A percentile compares a stretch with the other conserved stretches of the same genome.
These are phyloP conservation scores for Globisporangium camurandrum DNA, from an alignment of 352 stramenopile species.

Conservation along the genomic window DNA sequence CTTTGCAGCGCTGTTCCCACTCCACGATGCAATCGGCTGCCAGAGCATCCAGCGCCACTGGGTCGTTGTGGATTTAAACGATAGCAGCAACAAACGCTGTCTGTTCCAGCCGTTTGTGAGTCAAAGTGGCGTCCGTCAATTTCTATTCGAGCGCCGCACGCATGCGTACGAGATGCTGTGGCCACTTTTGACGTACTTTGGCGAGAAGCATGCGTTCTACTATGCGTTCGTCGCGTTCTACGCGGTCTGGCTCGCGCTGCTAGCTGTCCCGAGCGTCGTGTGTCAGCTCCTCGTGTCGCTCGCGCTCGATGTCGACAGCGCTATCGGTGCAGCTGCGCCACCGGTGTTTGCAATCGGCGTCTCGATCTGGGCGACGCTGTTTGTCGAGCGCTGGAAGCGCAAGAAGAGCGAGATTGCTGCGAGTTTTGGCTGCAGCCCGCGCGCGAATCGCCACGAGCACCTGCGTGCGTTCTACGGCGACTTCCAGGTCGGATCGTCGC, in stretches of 20 bases:
- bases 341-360: constrained; percentile 69
- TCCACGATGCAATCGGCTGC: constrained; percentile 55
- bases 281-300: constrained; percentile 45
- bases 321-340: too few relatives aligned
- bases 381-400: constrained; percentile 89
- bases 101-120: constrained; percentile 54
- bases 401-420: constrained; percentile 75
- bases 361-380: constrained; percentile 75
- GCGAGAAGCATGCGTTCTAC: constrained; percentile 77
- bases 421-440: constrained; percentile 70
- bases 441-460: constrained; percentile 47
- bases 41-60: constrained; percentile 60
- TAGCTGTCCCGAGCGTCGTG: constrained; percentile 35
- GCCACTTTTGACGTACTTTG: constrained; percentile 75
- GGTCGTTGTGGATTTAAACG: constrained; percentile 34
- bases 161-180: constrained; percentile 78
- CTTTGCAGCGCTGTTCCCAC: constrained; percentile 50
- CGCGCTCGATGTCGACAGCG: constrained; percentile 26
- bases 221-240: constrained; percentile 75
- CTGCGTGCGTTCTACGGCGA: constrained; percentile 56
- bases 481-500: too few relatives aligned
- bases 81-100: constrained; percentile 13
- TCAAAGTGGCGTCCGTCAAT: constrained; percentile 43
- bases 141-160: constrained; percentile 45
- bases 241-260: constrained; percentile 56